phyloP scores from a whole-genome alignment of 75 land plant species.

The Pinus taeda region DNA sequence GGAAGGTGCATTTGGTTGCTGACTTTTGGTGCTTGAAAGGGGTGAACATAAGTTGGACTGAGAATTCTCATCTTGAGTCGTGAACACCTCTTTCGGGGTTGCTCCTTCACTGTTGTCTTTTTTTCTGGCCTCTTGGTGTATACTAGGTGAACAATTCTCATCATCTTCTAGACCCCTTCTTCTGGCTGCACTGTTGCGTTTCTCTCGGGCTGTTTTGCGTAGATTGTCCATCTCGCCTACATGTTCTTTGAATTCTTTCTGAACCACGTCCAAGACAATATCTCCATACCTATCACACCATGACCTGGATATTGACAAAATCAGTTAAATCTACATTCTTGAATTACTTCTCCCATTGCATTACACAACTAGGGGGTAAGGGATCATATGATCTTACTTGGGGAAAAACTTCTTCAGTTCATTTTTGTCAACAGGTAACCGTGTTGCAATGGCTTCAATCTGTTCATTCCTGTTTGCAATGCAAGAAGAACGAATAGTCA shows the following conservation, averaged over 20 bases:
- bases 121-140: neutral
- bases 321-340: neutral
- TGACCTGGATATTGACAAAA: constrained; percentile 32
- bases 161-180: constrained; percentile 14
- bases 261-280: constrained; percentile 79
- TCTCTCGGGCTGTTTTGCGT: constrained; percentile 19
- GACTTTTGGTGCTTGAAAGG: neutral
- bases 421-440: constrained; percentile 73
- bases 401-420: constrained; percentile 81
- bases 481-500: neutral
- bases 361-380: neutral
- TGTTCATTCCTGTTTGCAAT: constrained; percentile 67
- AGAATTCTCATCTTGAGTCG: neutral
- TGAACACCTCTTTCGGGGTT: neutral
- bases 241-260: constrained; percentile 77
- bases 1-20: neutral
- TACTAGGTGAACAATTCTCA: constrained; percentile 60
- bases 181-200: neutral
- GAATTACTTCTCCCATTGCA: neutral
- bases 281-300: constrained; percentile 94
- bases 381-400: constrained; percentile 33
- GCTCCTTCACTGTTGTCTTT: neutral
- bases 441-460: constrained; percentile 80
- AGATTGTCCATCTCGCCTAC: constrained; percentile 63
- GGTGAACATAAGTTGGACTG: neutral